phyloP scores from a whole-genome alignment of 2,329 filamentous ascomycete species.

The Tolypocladium album region DNA sequence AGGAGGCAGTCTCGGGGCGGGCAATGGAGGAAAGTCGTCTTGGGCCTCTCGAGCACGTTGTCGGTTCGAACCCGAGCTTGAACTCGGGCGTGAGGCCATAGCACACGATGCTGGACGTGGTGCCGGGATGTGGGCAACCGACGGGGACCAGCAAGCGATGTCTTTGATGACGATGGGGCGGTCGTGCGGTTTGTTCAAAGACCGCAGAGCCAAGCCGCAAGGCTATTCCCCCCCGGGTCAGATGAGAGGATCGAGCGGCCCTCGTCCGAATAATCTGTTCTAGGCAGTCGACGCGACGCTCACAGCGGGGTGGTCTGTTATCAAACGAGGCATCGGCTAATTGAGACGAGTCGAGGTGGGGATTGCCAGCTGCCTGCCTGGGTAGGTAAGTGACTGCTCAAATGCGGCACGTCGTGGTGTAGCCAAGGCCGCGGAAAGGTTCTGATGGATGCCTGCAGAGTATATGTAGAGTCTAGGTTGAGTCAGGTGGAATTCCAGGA shows the following conservation, averaged over 20 bases:
- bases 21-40: constrained; percentile 21
- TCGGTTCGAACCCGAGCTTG: constrained; percentile 17
- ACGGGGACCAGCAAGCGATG: neutral
- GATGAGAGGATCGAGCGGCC: neutral
- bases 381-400: neutral
- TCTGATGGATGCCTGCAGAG: neutral
- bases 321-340: neutral
- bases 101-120: neutral
- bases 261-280: neutral
- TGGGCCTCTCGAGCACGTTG: constrained; percentile 18
- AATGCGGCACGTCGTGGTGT: neutral
- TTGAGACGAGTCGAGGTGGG: neutral
- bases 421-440: neutral
- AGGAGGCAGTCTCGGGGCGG: constrained; percentile 18
- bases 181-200: neutral
- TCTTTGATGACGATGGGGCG: neutral
- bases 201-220: too few relatives aligned
- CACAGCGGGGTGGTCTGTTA: neutral
- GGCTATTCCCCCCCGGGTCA: neutral
- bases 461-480: neutral
- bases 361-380: neutral
- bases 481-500: neutral
- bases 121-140: neutral
- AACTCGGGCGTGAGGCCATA: constrained; percentile 23
- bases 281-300: neutral